Evolutionary conservation across 1,139 yeast species (phyloP), one percentile per base, ranked within the genome.

Genomic region (Geotrichum histeridarum): DNA sequence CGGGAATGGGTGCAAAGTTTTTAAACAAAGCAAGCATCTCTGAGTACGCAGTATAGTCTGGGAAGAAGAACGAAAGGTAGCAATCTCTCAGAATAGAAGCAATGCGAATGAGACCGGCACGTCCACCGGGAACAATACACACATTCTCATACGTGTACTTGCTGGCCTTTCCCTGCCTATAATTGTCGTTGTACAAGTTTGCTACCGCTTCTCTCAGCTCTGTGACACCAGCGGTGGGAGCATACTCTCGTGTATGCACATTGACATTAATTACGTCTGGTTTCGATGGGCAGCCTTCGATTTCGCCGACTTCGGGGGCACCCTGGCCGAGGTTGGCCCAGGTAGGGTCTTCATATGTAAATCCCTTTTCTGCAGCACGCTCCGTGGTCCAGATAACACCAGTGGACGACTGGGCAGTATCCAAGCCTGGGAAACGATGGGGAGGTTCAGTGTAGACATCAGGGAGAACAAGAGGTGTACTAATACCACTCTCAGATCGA

Each of bases 271-370:
- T 71, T 14, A 74, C 65, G 1, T 73, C 73, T 1, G 87, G 87
- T 67, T 84, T 73, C 51, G 76, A 73, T 65, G 81, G 80, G 30
- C 85, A 81, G 2, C 86, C 86, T 1, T 82, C 82, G 54, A 82
- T 71, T 53, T 80, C 83, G 30, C 86, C 86, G 53, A 81, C 84
- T 64, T 82, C 86, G 1, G 87, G 86, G 54, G 84, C 84, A 50
- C 87, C 87, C 65, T 82, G 87, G 39, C 87, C 87, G 66, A 82
- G 72, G 66, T 82, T 82, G 48, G 84, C 81, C 86, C 86, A 82
- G 38, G 73, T 54, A 8, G 68, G 68, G 51, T 72, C 74, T 57
- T 78, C 81, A 45, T 73, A 73, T 54, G 74, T 74, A 65, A 73
- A 82, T 0, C 87, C 87, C 65, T 81, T 78, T 57, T 79, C 85